These are phyloP conservation scores for Homolaphlyctis polyrhiza DNA, from an alignment of 371 early-diverging fungal species.

Conservation along the genomic window DNA sequence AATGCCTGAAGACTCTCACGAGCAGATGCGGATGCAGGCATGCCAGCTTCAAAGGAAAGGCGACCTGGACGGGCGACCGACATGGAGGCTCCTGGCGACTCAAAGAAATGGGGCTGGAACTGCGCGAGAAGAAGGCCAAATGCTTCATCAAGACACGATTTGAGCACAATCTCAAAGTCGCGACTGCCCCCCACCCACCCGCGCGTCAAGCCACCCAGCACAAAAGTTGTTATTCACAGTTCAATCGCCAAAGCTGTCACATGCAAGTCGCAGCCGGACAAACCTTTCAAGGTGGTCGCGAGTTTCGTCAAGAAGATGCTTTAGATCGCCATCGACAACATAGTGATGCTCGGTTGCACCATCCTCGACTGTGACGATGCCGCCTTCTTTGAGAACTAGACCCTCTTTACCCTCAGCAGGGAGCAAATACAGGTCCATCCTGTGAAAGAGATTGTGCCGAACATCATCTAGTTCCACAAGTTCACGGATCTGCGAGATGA, in stretches of 20 bases:
- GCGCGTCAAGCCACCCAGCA: background rate
- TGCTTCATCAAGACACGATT: slow-evolving; percentile 51
- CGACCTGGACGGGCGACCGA: background rate
- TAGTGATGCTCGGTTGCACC: slow-evolving; percentile 13
- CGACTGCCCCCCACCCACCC: slow-evolving; percentile 29
- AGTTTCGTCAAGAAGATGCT: slow-evolving; percentile 69
- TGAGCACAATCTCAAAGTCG: slow-evolving; percentile 53
- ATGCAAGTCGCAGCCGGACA: no score
- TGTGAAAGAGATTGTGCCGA: background rate
- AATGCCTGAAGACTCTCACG: background rate
- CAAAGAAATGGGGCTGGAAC: slow-evolving; percentile 22
- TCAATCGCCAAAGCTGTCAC: background rate
- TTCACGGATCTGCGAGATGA: slow-evolving; percentile 15
- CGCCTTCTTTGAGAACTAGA: slow-evolving; percentile 58
- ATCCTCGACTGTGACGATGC: slow-evolving; percentile 26
- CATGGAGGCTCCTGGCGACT: background rate
- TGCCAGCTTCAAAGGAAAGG: background rate
- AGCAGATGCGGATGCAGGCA: background rate
- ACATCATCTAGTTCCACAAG: slow-evolving; percentile 12
- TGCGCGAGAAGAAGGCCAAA: slow-evolving; percentile 48
- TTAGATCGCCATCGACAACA: slow-evolving; percentile 42
- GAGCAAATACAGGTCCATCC: slow-evolving; percentile 54
- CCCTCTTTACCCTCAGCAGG: slow-evolving; percentile 62
- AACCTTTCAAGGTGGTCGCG: slow-evolving; percentile 75
- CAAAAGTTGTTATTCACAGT: no score